Evolutionary conservation across 129 eudicot species (phyloP).

Genomic region (Chrysanthemum makinoi): DNA sequence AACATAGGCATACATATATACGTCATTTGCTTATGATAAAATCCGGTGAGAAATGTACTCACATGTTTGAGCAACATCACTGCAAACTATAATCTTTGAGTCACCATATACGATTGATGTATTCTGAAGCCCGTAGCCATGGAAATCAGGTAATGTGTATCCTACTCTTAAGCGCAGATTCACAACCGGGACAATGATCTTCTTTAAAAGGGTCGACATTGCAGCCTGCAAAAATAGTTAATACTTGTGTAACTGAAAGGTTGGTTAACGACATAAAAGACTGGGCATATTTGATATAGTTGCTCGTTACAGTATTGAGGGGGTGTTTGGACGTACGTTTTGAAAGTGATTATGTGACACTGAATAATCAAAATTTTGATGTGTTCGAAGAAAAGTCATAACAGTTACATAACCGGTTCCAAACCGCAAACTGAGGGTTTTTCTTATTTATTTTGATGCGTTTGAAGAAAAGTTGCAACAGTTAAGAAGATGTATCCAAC

Average conservation of each 20-base stretch:
- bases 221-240: conserved; percentile 52
- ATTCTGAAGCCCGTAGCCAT: conserved; percentile 69
- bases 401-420: no score
- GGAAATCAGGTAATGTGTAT: conserved; percentile 50
- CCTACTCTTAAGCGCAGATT: conserved; percentile 58
- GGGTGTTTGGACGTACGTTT: not conserved
- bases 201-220: conserved; percentile 51
- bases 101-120: conserved; percentile 45
- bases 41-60: conserved; percentile 22
- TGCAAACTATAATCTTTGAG: conserved; percentile 59
- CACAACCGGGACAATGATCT: conserved; percentile 56
- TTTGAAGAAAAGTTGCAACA: no score
- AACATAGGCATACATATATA: not conserved
- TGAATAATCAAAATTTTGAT: not conserved
- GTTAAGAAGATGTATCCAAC: no score
- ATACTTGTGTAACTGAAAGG: conserved; percentile 5
- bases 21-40: conserved; percentile 9
- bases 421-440: no score
- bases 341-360: no score
- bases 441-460: no score
- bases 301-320: not conserved
- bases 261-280: not conserved
- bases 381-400: not conserved
- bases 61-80: conserved; percentile 44
- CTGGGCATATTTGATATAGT: not conserved